A percentile compares a stretch with the other conserved stretches of the same genome.
phyloP scores from a whole-genome alignment of 2,329 filamentous ascomycete species.

The Phialophora chinensis region DNA sequence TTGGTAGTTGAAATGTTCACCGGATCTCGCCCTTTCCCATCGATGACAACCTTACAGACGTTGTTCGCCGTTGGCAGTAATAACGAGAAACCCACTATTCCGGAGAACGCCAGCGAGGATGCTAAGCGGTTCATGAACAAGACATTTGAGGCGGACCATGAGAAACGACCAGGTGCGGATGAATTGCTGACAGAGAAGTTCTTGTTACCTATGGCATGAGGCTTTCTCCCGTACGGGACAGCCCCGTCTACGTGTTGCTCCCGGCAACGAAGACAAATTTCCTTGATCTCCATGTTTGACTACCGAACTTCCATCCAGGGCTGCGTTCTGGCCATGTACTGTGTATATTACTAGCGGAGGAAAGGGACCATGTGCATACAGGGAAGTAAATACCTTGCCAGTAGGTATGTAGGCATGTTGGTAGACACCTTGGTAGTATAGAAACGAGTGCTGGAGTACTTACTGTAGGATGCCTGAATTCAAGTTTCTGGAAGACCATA shows the following conservation, averaged over 20 bases:
- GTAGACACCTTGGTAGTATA: background rate
- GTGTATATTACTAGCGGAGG: background rate
- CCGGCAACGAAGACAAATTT: background rate
- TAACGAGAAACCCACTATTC: slow-evolving; percentile 84
- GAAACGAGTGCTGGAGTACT: background rate
- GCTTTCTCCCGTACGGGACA: background rate
- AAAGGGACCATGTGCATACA: background rate
- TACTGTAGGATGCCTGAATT: background rate
- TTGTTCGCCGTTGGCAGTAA: slow-evolving; percentile 97
- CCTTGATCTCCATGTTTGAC: background rate
- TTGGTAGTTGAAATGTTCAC: slow-evolving; percentile 99
- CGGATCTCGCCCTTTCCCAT: slow-evolving; percentile 92
- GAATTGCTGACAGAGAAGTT: slow-evolving; percentile 86
- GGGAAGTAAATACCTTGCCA: background rate
- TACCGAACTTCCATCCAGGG: background rate
- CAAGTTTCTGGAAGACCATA: background rate
- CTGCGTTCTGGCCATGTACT: background rate
- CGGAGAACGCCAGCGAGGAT: slow-evolving; percentile 82
- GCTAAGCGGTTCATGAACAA: slow-evolving; percentile 81
- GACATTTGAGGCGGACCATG: slow-evolving; percentile 96
- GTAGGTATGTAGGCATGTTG: background rate
- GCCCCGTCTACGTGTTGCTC: background rate
- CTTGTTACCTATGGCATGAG: slow-evolving; percentile 42
- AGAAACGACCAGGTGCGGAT: slow-evolving; percentile 87
- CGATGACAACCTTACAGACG: slow-evolving; percentile 94